Evolutionary conservation across 768 basidiomycete genomes (phyloP).

Genomic region (Russula foetens): DNA sequence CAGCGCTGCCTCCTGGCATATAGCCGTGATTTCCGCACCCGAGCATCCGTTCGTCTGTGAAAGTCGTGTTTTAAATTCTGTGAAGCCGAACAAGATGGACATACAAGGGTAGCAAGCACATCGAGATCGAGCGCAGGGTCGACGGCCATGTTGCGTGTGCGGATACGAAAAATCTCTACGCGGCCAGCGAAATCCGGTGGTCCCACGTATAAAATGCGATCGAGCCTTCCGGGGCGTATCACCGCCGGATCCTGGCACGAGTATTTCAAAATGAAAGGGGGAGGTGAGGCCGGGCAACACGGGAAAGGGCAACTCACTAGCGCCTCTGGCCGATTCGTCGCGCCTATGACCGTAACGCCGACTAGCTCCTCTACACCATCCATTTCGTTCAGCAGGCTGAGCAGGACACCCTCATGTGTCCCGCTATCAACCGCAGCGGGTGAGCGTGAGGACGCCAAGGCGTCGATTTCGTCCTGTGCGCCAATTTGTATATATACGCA

Average conservation of each 20-base stretch:
- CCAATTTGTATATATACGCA: not conserved
- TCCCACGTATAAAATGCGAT: conserved; percentile 90
- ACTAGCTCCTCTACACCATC: conserved; percentile 93
- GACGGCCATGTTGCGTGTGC: conserved; percentile 72
- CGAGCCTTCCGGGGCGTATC: conserved; percentile 90
- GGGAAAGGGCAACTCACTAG: conserved; percentile 4
- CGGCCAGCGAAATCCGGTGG: conserved; percentile 78
- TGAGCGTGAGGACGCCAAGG: conserved; percentile 71
- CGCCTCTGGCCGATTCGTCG: conserved; percentile 93
- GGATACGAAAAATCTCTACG: conserved; percentile 78
- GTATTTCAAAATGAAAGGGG: not conserved
- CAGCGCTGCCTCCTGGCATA: conserved; percentile 95
- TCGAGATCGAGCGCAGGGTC: conserved; percentile 58
- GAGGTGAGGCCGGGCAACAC: not conserved
- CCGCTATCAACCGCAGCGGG: conserved; percentile 44
- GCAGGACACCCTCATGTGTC: conserved; percentile 80
- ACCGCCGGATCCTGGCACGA: conserved; percentile 76
- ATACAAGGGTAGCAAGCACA: conserved; percentile 63
- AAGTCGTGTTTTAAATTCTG: not conserved
- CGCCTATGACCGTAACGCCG: conserved; percentile 93
- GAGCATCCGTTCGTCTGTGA: conserved; percentile 88
- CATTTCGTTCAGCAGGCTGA: conserved; percentile 94
- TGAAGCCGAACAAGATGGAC: too few relatives aligned
- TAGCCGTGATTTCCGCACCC: conserved; percentile 84
- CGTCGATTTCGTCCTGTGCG: conserved; percentile 91